phyloP scores from a whole-genome alignment of 306 rosid species.

The Myrica gale region DNA sequence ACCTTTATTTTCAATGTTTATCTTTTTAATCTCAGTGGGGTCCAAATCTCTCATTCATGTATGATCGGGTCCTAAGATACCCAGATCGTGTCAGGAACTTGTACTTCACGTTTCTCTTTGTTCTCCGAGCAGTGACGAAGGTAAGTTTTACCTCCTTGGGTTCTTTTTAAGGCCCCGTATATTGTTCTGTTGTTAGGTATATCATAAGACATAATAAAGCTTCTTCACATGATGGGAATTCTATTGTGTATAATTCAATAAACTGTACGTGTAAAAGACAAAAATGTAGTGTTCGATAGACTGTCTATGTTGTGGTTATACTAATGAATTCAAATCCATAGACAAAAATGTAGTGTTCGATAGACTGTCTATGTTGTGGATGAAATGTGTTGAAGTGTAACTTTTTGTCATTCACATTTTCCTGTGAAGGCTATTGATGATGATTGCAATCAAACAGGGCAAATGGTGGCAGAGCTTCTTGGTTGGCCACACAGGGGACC shows the following conservation, averaged over 20 bases:
- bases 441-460: slow-evolving; percentile 98
- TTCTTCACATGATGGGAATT: background rate
- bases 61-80: slow-evolving; percentile 72
- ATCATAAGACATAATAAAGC: background rate
- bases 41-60: slow-evolving; percentile 62
- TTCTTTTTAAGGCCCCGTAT: background rate
- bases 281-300: background rate
- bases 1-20: slow-evolving; percentile 13
- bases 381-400: background rate
- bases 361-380: background rate
- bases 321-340: slow-evolving; percentile 2
- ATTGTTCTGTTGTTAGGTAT: background rate
- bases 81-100: slow-evolving; percentile 86
- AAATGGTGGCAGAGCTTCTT: slow-evolving; percentile 90
- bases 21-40: slow-evolving; percentile 71
- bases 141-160: slow-evolving; percentile 41
- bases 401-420: background rate
- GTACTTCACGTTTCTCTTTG: slow-evolving; percentile 91
- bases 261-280: background rate
- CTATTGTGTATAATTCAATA: background rate
- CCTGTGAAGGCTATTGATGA: slow-evolving; percentile 82
- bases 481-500: slow-evolving; percentile 93
- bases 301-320: background rate
- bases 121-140: slow-evolving; percentile 90
- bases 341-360: background rate